Evolutionary conservation across 176 grass and related monocot genomes (phyloP).

Genomic region (Canna indica): DNA sequence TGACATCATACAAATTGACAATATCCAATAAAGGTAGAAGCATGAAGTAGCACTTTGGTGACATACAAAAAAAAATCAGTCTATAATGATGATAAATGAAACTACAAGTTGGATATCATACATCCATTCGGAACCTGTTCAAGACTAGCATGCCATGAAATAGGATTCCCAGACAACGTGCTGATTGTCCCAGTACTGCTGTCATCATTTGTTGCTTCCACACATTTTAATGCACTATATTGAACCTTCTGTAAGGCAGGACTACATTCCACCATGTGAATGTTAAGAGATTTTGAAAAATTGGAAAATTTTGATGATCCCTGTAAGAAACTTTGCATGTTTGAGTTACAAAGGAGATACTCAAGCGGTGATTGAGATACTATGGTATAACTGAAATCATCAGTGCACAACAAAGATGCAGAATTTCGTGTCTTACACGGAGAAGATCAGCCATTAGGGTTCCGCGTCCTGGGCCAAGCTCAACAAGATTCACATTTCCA

Average conservation of each 20-base stretch:
- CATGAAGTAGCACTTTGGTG: too few relatives aligned
- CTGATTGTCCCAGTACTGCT: conserved; percentile 44
- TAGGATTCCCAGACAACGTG: conserved; percentile 43
- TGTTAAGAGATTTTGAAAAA: conserved; percentile 65
- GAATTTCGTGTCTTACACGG: conserved; percentile 28
- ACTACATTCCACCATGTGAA: conserved; percentile 93
- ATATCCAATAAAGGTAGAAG: too few relatives aligned
- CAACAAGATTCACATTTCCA: conserved; percentile 70
- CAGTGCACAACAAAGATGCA: not conserved
- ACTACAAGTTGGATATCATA: conserved; percentile 42
- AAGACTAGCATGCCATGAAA: conserved; percentile 66
- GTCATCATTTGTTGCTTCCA: conserved; percentile 26
- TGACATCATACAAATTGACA: too few relatives aligned
- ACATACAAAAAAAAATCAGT: too few relatives aligned
- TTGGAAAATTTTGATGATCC: conserved; percentile 65
- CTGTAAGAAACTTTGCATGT: conserved; percentile 31
- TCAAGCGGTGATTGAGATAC: not conserved
- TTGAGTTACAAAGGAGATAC: conserved; percentile 11
- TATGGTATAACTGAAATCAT: not conserved
- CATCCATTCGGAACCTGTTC: conserved; percentile 95
- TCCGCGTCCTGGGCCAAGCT: conserved; percentile 85
- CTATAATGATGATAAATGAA: too few relatives aligned
- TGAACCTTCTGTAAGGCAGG: conserved; percentile 67
- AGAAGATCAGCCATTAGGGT: conserved; percentile 87
- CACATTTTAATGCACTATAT: conserved; percentile 67